These are phyloP conservation scores for Fraxinus quadrangulata DNA, from an alignment of 257 asterid genomes.

Conservation along the genomic window DNA sequence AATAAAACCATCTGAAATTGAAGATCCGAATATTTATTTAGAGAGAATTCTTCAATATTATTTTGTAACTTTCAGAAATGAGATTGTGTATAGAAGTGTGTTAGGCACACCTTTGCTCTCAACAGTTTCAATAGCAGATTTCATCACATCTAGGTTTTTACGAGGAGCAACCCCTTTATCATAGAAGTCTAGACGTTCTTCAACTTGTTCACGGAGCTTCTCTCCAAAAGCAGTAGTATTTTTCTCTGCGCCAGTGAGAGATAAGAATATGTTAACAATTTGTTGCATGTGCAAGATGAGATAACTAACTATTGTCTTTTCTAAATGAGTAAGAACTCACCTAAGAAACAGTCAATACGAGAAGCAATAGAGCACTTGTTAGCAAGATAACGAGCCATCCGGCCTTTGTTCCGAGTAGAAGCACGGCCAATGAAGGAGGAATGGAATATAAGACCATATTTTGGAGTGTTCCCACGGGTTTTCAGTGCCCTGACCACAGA, in stretches of 20 bases:
- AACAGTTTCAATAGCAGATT: conserved; percentile 61
- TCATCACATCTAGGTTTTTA: conserved; percentile 89
- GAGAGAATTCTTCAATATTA: not conserved
- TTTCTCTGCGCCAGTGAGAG: conserved; percentile 48
- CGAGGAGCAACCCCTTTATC: conserved; percentile 98
- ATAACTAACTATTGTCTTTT: not conserved
- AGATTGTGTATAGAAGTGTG: not conserved
- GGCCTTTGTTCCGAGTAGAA: conserved; percentile 85
- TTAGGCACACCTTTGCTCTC: conserved; percentile 55
- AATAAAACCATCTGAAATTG: not conserved
- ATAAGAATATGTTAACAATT: conserved; percentile 5
- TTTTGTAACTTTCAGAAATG: not conserved
- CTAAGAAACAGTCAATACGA: conserved; percentile 90
- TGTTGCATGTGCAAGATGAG: not conserved
- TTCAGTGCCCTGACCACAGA: conserved; percentile 73
- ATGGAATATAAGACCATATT: conserved; percentile 95
- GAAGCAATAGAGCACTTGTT: conserved; percentile 99
- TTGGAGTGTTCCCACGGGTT: conserved; percentile 94
- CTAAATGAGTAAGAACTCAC: conserved; percentile 31
- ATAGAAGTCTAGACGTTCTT: conserved; percentile 90
- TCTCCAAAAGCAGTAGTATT: conserved; percentile 79
- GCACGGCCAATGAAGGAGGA: conserved; percentile 99
- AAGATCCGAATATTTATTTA: not conserved
- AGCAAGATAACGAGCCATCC: conserved; percentile 99
- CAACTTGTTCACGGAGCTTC: conserved; percentile 98